Conservation (phyloP, 164 flowering plant genomes). For the Vitis labrusca region DNA sequence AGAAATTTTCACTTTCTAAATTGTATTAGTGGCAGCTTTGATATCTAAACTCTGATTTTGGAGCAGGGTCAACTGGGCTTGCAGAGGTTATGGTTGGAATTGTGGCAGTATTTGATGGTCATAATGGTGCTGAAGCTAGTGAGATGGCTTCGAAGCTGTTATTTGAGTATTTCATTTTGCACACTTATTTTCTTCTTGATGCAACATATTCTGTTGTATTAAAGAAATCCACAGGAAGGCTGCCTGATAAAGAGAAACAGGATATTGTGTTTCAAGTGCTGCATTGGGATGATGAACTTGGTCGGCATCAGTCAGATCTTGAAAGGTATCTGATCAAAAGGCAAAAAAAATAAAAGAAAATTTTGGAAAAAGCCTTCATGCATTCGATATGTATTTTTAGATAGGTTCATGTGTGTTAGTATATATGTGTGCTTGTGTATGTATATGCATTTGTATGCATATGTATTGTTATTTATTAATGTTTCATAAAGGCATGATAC, state of each 20-base stretch:
- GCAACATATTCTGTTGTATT: constrained; percentile 61
- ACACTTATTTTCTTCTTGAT: constrained; percentile 85
- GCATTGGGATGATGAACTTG: constrained; percentile 31
- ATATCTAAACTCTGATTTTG: constrained; percentile 9
- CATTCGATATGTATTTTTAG: no score
- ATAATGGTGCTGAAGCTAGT: constrained; percentile 97
- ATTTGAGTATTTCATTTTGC: constrained; percentile 81
- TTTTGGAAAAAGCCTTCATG: no score
- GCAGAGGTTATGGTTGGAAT: constrained; percentile 70
- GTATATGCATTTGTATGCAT: background rate
- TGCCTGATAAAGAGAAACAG: constrained; percentile 38
- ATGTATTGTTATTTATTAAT: no score
- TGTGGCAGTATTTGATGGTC: constrained; percentile 95
- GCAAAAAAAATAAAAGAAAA: no score
- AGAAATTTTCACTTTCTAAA: background rate
- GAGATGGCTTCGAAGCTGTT: constrained; percentile 91
- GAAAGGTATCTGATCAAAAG: constrained; percentile 37
- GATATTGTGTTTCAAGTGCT: constrained; percentile 33
- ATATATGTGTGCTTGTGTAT: background rate
- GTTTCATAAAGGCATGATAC: no score
- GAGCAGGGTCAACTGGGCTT: constrained; percentile 55
- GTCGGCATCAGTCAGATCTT: constrained; percentile 29
- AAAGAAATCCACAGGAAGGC: constrained; percentile 43
- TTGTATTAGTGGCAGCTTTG: background rate
- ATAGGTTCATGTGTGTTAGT: no score